Conservation (phyloP, 2,329 filamentous ascomycete genomes). For the Alternaria infectoria region DNA sequence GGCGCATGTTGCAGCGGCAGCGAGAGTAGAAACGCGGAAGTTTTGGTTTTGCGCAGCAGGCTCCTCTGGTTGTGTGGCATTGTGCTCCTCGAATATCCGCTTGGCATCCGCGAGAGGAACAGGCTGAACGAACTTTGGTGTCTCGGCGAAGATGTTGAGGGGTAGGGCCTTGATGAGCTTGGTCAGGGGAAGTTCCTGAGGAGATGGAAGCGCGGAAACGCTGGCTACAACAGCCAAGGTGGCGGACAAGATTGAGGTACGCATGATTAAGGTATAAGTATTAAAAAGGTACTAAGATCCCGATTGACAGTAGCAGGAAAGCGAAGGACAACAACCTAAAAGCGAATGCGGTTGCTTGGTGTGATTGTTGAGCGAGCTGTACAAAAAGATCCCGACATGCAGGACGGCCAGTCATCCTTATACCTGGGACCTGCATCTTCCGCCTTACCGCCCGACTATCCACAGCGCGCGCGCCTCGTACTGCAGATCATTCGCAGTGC, state of each 20-base stretch:
- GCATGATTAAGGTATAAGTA: slow-evolving; percentile 25
- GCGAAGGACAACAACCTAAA: slow-evolving; percentile 11
- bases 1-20: slow-evolving; percentile 25
- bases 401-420: slow-evolving; percentile 15
- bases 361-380: slow-evolving; percentile 6
- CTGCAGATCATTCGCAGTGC: slow-evolving; percentile 10
- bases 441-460: not conserved
- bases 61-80: not conserved
- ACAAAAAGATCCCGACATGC: not conserved
- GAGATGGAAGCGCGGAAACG: slow-evolving; percentile 18
- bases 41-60: not conserved
- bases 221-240: slow-evolving; percentile 17
- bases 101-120: slow-evolving; percentile 17
- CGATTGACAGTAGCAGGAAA: slow-evolving; percentile 5
- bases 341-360: slow-evolving; percentile 6
- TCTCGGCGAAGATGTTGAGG: slow-evolving; percentile 6
- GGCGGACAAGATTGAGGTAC: slow-evolving; percentile 20
- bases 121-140: slow-evolving; percentile 8
- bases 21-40: not conserved
- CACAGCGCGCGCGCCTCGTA: slow-evolving; percentile 1
- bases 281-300: slow-evolving; percentile 2
- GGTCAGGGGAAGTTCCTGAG: slow-evolving; percentile 8
- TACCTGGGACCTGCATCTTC: slow-evolving; percentile 13
- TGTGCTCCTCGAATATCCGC: slow-evolving; percentile 1
- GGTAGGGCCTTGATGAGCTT: slow-evolving; percentile 15